phyloP scores from a whole-genome alignment of 2,329 filamentous ascomycete species.

The Alternaria arborescens region DNA sequence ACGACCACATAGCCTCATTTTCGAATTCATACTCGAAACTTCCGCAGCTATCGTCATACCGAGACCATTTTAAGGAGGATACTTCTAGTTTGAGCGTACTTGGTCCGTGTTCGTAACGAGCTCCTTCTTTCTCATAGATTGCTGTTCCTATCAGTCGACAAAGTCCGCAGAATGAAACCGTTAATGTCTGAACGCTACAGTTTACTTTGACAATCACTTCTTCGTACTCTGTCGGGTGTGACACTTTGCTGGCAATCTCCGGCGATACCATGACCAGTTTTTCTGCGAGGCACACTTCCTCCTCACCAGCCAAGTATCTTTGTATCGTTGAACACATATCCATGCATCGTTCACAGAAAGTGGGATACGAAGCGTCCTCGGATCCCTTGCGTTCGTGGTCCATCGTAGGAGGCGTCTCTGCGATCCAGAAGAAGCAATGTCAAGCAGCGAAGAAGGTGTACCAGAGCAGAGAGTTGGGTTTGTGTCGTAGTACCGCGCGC shows the following conservation, averaged over 20 bases:
- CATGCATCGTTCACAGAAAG: no score
- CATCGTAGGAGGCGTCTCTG: no score
- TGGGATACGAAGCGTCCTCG: no score
- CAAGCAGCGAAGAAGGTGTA: no score
- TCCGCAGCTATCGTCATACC: neutral
- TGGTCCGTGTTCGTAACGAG: fast-evolving
- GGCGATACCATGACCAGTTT: no score
- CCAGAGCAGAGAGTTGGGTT: no score
- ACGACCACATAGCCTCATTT: no score
- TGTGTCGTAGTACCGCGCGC: no score
- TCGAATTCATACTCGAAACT: neutral
- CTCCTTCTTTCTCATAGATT: neutral
- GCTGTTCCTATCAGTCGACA: neutral
- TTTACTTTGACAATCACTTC: neutral
- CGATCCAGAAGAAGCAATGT: no score
- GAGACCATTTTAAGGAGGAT: neutral
- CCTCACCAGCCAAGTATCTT: neutral
- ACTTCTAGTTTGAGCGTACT: no score
- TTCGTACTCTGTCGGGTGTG: neutral
- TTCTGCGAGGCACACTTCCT: neutral
- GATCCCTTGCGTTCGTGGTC: no score
- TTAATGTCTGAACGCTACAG: neutral
- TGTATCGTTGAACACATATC: neutral
- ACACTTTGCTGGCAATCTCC: neutral
- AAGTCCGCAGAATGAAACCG: neutral